phyloP scores from a whole-genome alignment of 139 green algal genomes.

The Haematococcus lacustris region DNA sequence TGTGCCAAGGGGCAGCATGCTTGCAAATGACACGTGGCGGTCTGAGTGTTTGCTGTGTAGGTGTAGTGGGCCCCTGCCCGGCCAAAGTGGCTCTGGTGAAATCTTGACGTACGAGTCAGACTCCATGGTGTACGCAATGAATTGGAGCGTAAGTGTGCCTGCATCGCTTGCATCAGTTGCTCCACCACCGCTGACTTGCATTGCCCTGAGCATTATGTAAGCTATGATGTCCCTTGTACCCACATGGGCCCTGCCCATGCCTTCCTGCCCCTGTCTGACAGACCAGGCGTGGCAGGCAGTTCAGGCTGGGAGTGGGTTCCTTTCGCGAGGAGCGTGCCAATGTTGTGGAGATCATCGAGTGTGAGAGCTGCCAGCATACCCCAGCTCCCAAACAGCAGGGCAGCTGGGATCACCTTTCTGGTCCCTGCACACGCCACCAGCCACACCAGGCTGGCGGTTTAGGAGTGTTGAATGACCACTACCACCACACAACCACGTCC shows the following conservation, averaged over 20 bases:
- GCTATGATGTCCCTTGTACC: not conserved
- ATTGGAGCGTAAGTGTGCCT: conserved; percentile 84
- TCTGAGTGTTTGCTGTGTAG: not conserved
- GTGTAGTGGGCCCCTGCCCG: conserved; percentile 9
- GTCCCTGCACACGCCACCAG: too few species aligned
- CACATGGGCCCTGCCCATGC: not conserved
- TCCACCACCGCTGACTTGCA: not conserved
- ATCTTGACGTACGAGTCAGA: conserved; percentile 89
- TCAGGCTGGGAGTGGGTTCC: conserved; percentile 81
- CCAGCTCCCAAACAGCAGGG: not conserved
- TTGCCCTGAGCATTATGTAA: not conserved
- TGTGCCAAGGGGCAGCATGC: too few species aligned
- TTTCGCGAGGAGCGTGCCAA: conserved; percentile 91
- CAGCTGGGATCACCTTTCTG: not conserved
- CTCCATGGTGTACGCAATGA: conserved; percentile 80
- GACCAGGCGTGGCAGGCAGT: conserved; percentile 77
- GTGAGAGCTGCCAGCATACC: conserved; percentile 30
- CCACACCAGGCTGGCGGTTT: too few species aligned
- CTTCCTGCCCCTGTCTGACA: conserved; percentile 20
- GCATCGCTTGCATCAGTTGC: not conserved
- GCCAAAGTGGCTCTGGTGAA: too few species aligned
- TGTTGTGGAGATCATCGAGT: conserved; percentile 74
- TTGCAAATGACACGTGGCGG: too few species aligned
- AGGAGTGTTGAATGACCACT: too few species aligned
- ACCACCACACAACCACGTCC: too few species aligned